Percentiles rank a stretch among this genome's conserved stretches.
Evolutionary conservation across 495 filamentous ascomycete species (phyloP).

Genomic region (Tuber microsphaerosporum): DNA sequence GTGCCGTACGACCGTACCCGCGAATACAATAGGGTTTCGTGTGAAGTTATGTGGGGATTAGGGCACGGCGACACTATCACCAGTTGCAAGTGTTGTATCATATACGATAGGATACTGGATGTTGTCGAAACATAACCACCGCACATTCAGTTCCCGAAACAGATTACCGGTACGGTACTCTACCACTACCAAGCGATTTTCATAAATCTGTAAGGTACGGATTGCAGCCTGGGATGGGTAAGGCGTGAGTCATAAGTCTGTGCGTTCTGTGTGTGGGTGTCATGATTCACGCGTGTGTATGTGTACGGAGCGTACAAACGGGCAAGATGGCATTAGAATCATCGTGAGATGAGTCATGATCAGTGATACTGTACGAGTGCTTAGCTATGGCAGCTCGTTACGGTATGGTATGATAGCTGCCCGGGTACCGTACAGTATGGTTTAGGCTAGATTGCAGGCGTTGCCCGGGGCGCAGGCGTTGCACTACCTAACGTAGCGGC

Average conservation of each 20-base stretch:
- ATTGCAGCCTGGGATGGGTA: neutral
- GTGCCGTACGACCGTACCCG: neutral
- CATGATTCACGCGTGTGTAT: neutral
- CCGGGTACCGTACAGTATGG: neutral
- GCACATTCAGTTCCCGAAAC: neutral
- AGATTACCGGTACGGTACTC: too few relatives aligned
- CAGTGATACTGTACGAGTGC: neutral
- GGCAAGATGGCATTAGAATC: neutral
- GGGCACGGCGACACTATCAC: neutral
- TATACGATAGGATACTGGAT: too few relatives aligned
- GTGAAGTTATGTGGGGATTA: neutral
- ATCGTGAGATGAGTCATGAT: conserved; percentile 4
- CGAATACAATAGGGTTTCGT: neutral
- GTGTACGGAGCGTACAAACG: neutral
- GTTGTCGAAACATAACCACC: too few relatives aligned
- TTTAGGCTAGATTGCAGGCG: neutral
- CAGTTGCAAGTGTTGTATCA: neutral
- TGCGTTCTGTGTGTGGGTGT: neutral
- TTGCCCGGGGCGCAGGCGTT: neutral
- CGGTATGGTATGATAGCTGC: neutral
- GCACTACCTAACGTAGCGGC: neutral
- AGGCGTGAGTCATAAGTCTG: neutral
- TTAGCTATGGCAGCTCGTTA: neutral
- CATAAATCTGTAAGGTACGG: neutral
- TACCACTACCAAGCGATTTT: neutral